phyloP scores from a whole-genome alignment of 768 basidiomycete genomes.

The Mycena capillaripes region DNA sequence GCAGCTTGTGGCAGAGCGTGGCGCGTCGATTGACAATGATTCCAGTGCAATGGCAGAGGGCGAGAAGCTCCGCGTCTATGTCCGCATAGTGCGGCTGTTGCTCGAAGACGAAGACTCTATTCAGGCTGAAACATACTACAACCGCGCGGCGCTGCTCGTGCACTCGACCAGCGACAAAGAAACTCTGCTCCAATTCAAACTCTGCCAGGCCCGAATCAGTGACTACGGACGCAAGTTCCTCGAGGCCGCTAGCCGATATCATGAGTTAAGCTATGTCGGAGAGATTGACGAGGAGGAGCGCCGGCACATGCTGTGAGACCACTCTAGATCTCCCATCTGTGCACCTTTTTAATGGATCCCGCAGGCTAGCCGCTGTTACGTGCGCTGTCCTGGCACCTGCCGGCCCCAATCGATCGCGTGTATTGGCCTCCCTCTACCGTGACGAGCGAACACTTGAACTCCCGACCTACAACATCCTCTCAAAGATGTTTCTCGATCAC shows the following conservation, averaged over 20 bases:
- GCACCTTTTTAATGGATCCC: constrained; percentile 19
- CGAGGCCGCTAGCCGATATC: constrained; percentile 94
- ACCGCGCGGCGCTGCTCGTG: constrained; percentile 92
- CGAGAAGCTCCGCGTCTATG: constrained; percentile 91
- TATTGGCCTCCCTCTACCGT: constrained; percentile 92
- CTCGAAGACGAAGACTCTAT: constrained; percentile 98
- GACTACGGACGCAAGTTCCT: constrained; percentile 94
- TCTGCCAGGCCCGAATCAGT: constrained; percentile 94
- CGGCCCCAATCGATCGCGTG: constrained; percentile 94
- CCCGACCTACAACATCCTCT: constrained; percentile 89
- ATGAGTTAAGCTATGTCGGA: constrained; percentile 92
- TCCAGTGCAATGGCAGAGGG: constrained; percentile 78
- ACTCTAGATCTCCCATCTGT: constrained; percentile 7
- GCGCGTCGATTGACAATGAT: constrained; percentile 30
- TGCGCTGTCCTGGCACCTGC: constrained; percentile 98
- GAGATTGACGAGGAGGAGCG: constrained; percentile 97
- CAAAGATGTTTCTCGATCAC: constrained; percentile 98
- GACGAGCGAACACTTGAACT: constrained; percentile 91
- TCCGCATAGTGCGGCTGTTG: constrained; percentile 93
- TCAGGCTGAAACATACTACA: constrained; percentile 98
- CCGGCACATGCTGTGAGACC: constrained; percentile 86
- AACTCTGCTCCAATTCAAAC: constrained; percentile 87
- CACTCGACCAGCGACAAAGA: constrained; percentile 85
- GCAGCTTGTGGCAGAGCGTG: constrained; percentile 33
- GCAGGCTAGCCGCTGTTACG: constrained; percentile 90